Evolutionary conservation across 2,329 filamentous ascomycete species (phyloP), one percentile per base, ranked within the genome.

Genomic region (Penicillium sp.): DNA sequence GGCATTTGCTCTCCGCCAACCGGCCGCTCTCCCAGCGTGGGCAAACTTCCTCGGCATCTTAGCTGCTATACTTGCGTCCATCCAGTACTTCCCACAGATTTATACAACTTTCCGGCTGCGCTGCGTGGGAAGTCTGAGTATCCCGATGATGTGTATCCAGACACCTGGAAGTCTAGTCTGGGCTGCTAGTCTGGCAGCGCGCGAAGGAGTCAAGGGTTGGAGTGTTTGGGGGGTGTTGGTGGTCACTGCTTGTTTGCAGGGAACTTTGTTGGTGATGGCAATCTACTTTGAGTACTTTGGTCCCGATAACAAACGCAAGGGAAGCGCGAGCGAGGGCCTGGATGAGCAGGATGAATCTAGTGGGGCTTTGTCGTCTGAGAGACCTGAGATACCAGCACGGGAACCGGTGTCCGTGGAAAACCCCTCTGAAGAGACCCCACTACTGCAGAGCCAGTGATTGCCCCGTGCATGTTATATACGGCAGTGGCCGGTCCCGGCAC

Each of bases 121-220:
- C 70, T 88, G 92, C 66, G 89, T 96, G 2, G 92, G 92, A 52
- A 96, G 92, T 71, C 77, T 99, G 65, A 96, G 91, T 68, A 94
- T 99, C 54, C 88, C 91, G 4, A 97, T 97, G 89, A 97, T 99
- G 92, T 89, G 89, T 70, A 96, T 99, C 31, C 94, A 99, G 73
- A 97, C 93, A 0, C 94, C 94, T 0, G 94, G 94, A 0, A 92
- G 91, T 56, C 87, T 96, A 64, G 77, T 99, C 6, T 97, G 96
- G 76, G 92, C 93, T 0, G 87, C 83, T 12, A 97, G 92, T 71
- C 77, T 99, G 42, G 91, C 88, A 49, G 85, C 84, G 7, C 84
- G 94, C 44, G 81, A 97, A 20, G 94, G 94, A 0, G 81, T 81
- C 67, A 85, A 83, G 31, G 93, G 93, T 0, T 99, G 94, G 94